These are phyloP conservation scores for Spathaspora sp. DNA, from an alignment of 1,139 yeast genomes.

Conservation along the genomic window DNA sequence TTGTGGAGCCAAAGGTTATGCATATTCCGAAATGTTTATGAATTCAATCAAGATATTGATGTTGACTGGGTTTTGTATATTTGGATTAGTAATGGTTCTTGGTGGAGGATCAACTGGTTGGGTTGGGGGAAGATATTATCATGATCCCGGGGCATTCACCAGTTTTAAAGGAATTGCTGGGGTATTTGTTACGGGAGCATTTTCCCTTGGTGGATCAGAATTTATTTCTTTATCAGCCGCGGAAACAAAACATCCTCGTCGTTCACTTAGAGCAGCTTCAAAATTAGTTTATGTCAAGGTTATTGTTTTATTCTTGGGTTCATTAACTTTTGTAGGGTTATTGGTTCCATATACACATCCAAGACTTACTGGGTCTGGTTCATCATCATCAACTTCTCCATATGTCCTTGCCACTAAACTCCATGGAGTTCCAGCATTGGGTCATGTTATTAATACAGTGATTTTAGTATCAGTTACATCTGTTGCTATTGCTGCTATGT, in stretches of 20 bases:
- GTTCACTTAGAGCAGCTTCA: slow-evolving; percentile 32
- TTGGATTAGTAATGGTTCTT: slow-evolving; percentile 28
- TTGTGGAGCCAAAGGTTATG: slow-evolving; percentile 35
- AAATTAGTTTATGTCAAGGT: slow-evolving; percentile 38
- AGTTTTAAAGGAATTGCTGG: slow-evolving; percentile 27
- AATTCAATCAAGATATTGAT: slow-evolving; percentile 31
- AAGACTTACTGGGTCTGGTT: slow-evolving; percentile 19
- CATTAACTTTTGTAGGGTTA: slow-evolving; percentile 31
- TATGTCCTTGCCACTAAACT: slow-evolving; percentile 39
- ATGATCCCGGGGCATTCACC: slow-evolving; percentile 25
- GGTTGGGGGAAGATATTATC: slow-evolving; percentile 37
- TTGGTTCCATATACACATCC: slow-evolving; percentile 29
- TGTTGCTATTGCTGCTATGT: slow-evolving; percentile 37
- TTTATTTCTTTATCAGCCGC: slow-evolving; percentile 37
- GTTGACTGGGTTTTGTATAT: slow-evolving; percentile 31
- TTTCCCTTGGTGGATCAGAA: slow-evolving; percentile 27
- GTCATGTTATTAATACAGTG: slow-evolving; percentile 33
- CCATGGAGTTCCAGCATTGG: slow-evolving; percentile 30
- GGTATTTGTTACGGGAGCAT: slow-evolving; percentile 27
- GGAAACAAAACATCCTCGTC: slow-evolving; percentile 31
- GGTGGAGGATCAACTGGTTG: slow-evolving; percentile 34
- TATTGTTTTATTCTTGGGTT: slow-evolving; percentile 30
- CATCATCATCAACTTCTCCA: slow-evolving; percentile 35
- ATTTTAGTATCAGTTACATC: slow-evolving; percentile 34
- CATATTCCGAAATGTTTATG: slow-evolving; percentile 33